Conservation (phyloP, 129 eudicot species). For the Kitagawia praeruptora region DNA sequence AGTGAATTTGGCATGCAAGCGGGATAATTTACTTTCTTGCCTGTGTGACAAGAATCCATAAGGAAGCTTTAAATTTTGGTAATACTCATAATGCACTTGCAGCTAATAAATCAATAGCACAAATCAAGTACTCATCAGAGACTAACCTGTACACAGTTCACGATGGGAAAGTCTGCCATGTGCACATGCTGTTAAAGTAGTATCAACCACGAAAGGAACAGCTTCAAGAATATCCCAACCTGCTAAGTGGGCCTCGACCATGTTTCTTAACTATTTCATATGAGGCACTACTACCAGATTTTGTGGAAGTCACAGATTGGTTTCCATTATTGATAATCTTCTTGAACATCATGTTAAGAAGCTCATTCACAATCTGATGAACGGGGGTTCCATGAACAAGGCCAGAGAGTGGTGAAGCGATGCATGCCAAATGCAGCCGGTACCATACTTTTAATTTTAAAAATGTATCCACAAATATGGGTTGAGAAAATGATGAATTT, state of each 20-base stretch:
- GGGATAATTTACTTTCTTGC: background rate
- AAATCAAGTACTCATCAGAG: background rate
- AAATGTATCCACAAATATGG: conserved; percentile 80
- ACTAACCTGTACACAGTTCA: conserved; percentile 88
- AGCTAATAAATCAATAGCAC: background rate
- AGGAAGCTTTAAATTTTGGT: background rate
- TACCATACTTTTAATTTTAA: conserved; percentile 90
- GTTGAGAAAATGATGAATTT: conserved; percentile 46
- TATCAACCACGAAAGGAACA: conserved; percentile 91
- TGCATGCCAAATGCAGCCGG: conserved; percentile 87
- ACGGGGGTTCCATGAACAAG: conserved; percentile 80
- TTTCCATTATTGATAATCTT: conserved; percentile 54
- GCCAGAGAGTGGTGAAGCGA: conserved; percentile 88
- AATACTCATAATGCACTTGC: background rate
- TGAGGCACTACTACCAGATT: conserved; percentile 86
- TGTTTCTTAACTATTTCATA: conserved; percentile 60
- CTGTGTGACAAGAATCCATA: background rate
- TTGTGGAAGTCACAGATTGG: conserved; percentile 36
- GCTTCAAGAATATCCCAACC: conserved; percentile 99
- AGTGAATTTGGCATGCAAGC: background rate
- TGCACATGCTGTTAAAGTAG: conserved; percentile 91
- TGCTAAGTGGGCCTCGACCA: conserved; percentile 63
- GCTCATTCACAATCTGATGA: conserved; percentile 71
- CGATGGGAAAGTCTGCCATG: conserved; percentile 90
- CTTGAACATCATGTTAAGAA: conserved; percentile 77